Evolutionary conservation across 306 rosid species (phyloP).

Genomic region (Lathyrus sativus): DNA sequence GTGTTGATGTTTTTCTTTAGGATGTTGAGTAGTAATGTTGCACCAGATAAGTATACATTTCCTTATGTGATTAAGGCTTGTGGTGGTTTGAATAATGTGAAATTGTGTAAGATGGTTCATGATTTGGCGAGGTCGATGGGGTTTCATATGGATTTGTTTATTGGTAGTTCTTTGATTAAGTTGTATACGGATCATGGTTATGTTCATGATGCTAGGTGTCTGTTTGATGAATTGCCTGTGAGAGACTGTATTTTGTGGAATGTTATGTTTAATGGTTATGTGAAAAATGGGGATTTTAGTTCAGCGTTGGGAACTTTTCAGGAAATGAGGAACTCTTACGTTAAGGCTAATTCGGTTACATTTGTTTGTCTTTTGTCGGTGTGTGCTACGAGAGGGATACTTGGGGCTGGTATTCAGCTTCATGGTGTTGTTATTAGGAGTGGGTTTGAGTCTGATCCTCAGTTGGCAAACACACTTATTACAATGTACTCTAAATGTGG

Average conservation of each 20-base stretch:
- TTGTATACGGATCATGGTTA: slow-evolving; percentile 64
- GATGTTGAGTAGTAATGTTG: slow-evolving; percentile 66
- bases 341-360: slow-evolving; percentile 59
- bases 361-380: slow-evolving; percentile 59
- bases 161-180: slow-evolving; percentile 72
- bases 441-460: slow-evolving; percentile 63
- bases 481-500: slow-evolving; percentile 71
- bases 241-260: slow-evolving; percentile 73
- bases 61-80: slow-evolving; percentile 81
- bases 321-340: slow-evolving; percentile 52
- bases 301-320: slow-evolving; percentile 52
- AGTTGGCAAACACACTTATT: slow-evolving; percentile 65
- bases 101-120: slow-evolving; percentile 60
- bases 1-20: slow-evolving; percentile 72
- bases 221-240: slow-evolving; percentile 68
- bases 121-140: slow-evolving; percentile 49
- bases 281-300: slow-evolving; percentile 53
- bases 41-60: slow-evolving; percentile 88
- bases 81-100: slow-evolving; percentile 62
- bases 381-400: slow-evolving; percentile 58
- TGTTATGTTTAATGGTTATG: slow-evolving; percentile 79
- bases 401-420: slow-evolving; percentile 65
- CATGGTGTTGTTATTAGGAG: slow-evolving; percentile 60
- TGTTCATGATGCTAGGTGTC: slow-evolving; percentile 55
- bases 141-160: slow-evolving; percentile 61